A percentile compares a stretch with the other conserved stretches of the same genome.
phyloP scores from a whole-genome alignment of 441 rosid genomes.

The Metrosideros polymorpha region DNA sequence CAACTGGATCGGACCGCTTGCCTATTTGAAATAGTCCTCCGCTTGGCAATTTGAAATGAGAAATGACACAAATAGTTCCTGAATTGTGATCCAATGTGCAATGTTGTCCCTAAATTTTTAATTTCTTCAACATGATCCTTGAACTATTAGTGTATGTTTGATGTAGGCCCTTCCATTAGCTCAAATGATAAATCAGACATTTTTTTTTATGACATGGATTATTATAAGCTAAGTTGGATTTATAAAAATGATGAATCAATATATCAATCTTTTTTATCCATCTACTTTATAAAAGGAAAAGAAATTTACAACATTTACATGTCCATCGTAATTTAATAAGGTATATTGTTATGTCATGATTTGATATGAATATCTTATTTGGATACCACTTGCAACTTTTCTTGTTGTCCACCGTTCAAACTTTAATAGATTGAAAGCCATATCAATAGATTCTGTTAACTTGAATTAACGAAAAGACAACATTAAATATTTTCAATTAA shows the following conservation, averaged over 20 bases:
- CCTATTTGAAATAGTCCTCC: neutral
- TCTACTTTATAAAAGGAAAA: too few species aligned
- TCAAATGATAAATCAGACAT: too few species aligned
- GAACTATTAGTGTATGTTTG: rapidly evolving
- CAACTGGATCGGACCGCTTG: neutral
- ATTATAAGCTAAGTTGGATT: neutral
- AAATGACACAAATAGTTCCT: rapidly evolving
- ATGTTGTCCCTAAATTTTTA: too few species aligned
- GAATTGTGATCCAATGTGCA: rapidly evolving
- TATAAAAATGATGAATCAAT: too few species aligned
- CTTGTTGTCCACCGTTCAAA: too few species aligned
- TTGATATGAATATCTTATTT: too few species aligned
- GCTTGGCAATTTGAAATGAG: neutral
- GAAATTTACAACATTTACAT: too few species aligned
- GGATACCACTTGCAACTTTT: too few species aligned
- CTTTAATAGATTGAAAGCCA: too few species aligned
- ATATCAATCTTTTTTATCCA: neutral
- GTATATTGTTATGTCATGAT: too few species aligned
- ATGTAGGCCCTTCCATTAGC: neutral
- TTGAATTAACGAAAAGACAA: neutral
- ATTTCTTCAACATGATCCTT: too few species aligned
- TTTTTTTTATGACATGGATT: neutral
- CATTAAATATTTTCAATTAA: neutral
- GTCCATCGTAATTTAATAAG: neutral
- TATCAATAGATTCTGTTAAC: neutral